Conservation (phyloP, 345 rosid genomes). For the Gossypium herbaceum region DNA sequence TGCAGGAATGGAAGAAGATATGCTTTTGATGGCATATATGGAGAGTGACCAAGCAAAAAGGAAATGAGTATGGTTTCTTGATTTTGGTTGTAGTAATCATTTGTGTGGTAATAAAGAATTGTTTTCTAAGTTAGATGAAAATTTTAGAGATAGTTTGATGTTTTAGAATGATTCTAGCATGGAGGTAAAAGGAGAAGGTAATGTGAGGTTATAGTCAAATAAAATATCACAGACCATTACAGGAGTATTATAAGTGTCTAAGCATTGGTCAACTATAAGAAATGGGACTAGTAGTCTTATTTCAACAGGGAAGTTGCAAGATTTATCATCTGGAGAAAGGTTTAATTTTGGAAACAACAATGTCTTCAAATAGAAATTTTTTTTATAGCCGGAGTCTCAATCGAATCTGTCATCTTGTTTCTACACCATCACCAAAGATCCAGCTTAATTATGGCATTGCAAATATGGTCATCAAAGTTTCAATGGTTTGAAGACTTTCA, state of each 20-base stretch:
- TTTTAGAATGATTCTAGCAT: not conserved
- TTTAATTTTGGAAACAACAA: not conserved
- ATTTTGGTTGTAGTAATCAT: not conserved
- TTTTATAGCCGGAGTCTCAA: not conserved
- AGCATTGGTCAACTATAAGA: not conserved
- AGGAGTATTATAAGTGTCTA: not conserved
- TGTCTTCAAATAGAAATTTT: not conserved
- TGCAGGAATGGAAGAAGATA: not conserved
- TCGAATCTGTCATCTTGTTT: not conserved
- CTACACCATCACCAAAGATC: not conserved
- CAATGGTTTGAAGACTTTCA: not conserved
- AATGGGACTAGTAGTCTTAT: not conserved
- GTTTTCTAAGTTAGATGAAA: not conserved
- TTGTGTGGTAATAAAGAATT: not conserved
- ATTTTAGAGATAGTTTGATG: not conserved
- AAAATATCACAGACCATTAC: not conserved
- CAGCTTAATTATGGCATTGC: not conserved
- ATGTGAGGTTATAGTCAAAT: not conserved
- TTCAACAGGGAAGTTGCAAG: not conserved
- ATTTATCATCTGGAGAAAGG: not conserved
- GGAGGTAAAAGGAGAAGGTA: not conserved
- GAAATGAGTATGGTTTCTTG: not conserved
- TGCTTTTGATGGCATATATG: not conserved
- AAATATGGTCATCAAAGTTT: not conserved
- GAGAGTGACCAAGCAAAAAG: not conserved